Conservation (phyloP, 208 protist genomes). For the Leishmania lainsoni region DNA sequence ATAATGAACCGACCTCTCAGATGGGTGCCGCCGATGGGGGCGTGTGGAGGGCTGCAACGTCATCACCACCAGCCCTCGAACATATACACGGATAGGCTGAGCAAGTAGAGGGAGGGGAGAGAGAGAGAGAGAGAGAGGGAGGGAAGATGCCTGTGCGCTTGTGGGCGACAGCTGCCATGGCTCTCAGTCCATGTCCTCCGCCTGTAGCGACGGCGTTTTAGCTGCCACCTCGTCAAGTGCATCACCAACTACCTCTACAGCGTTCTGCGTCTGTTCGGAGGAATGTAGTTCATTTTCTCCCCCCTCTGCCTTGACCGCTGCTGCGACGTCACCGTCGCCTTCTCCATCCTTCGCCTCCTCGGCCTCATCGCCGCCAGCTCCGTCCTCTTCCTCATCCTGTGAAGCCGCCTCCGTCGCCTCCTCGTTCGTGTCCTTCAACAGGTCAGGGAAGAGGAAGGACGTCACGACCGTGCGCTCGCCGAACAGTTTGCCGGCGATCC, state of each 20-base stretch:
- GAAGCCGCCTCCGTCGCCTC: slow-evolving; percentile 5
- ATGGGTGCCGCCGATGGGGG: neutral
- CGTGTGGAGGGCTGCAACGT: neutral
- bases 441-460: slow-evolving; percentile 88
- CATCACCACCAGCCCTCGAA: neutral
- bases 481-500: slow-evolving; percentile 86
- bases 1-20: neutral
- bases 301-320: neutral
- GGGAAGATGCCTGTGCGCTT: neutral
- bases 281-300: neutral
- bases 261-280: neutral
- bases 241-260: neutral
- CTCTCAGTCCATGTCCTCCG: slow-evolving; percentile 25
- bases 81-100: neutral
- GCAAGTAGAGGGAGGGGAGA: neutral
- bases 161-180: neutral
- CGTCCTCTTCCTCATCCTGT: slow-evolving; percentile 21
- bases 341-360: slow-evolving; percentile 3
- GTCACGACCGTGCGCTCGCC: slow-evolving; percentile 87
- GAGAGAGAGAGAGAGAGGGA: neutral
- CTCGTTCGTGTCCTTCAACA: slow-evolving; percentile 53
- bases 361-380: neutral
- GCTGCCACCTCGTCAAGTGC: slow-evolving; percentile 4
- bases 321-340: neutral
- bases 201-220: neutral